Percentiles rank a stretch among this genome's conserved stretches.
Conservation (phyloP, 1,284 basidiomycete species). For the Violaceomyces palustris region DNA sequence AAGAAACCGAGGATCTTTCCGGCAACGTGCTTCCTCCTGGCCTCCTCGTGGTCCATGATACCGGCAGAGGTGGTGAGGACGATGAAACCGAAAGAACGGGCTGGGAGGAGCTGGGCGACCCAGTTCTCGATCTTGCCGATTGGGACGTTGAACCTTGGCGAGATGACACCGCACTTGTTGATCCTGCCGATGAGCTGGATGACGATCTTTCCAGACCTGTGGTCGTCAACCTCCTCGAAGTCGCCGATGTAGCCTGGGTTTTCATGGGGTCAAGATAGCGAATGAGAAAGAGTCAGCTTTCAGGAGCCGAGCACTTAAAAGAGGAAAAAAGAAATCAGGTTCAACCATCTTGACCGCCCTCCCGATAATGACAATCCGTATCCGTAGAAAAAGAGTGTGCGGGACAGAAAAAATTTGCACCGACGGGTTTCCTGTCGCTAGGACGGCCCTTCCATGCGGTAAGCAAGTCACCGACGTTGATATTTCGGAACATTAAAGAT, state of each 20-base stretch:
- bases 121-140: conserved; percentile 86
- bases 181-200: conserved; percentile 96
- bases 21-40: conserved; percentile 94
- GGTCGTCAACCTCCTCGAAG: conserved; percentile 99
- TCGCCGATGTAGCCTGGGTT: conserved; percentile 95
- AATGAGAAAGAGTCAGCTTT: not conserved
- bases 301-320: too few species aligned
- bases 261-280: too few species aligned
- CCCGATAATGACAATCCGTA: too few species aligned
- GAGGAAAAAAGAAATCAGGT: too few species aligned
- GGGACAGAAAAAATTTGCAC: too few species aligned
- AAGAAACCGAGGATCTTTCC: conserved; percentile 63
- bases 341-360: too few species aligned
- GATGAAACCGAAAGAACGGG: conserved; percentile 89
- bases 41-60: conserved; percentile 99
- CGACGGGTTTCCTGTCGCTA: too few species aligned
- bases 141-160: conserved; percentile 94
- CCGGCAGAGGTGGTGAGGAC: conserved; percentile 96
- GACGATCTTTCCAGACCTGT: conserved; percentile 97
- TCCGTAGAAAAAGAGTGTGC: too few species aligned
- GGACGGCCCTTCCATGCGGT: conserved; percentile 24
- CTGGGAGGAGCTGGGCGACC: conserved; percentile 56
- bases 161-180: conserved; percentile 97
- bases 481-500: conserved; percentile 53
- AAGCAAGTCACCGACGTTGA: conserved; percentile 33